Conservation (phyloP, 2,329 filamentous ascomycete species). For the Incumbomyces delicatus region DNA sequence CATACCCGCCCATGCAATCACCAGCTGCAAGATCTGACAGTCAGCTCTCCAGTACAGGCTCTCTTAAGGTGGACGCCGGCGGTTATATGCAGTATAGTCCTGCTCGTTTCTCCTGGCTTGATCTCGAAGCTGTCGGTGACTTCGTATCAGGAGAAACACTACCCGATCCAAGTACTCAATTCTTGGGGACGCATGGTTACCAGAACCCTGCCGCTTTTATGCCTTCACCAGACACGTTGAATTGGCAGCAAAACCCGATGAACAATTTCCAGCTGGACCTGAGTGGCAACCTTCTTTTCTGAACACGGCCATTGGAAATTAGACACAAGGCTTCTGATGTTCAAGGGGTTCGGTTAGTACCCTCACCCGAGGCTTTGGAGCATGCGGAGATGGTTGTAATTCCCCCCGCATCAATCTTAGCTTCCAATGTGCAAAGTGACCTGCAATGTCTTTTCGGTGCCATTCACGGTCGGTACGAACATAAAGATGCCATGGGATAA, state of each 20-base stretch:
- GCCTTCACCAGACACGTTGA: constrained; percentile 11
- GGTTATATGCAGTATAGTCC: constrained; percentile 34
- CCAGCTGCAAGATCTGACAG: constrained; percentile 22
- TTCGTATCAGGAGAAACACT: constrained; percentile 40
- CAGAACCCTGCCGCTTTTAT: constrained; percentile 12
- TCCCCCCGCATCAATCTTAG: neutral
- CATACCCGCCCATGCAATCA: constrained; percentile 17
- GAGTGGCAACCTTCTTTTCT: constrained; percentile 24
- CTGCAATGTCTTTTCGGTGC: too few species aligned
- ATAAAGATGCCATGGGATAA: too few species aligned
- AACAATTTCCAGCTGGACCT: constrained; percentile 23
- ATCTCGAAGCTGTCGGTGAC: constrained; percentile 50
- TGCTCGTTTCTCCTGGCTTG: constrained; percentile 52
- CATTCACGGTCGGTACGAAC: too few species aligned
- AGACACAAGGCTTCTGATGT: neutral
- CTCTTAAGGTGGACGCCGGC: constrained; percentile 18
- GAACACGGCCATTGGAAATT: constrained; percentile 5
- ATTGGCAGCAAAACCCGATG: constrained; percentile 24
- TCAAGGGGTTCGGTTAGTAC: too few species aligned
- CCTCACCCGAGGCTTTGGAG: too few species aligned
- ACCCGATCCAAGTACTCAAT: constrained; percentile 8
- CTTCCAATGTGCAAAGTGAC: too few species aligned
- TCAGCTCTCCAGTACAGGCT: constrained; percentile 23
- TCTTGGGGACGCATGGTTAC: constrained; percentile 14
- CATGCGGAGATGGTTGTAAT: neutral